These are phyloP conservation scores for Piromyces sp. DNA, from an alignment of 192 early-diverging fungal species.

Conservation along the genomic window DNA sequence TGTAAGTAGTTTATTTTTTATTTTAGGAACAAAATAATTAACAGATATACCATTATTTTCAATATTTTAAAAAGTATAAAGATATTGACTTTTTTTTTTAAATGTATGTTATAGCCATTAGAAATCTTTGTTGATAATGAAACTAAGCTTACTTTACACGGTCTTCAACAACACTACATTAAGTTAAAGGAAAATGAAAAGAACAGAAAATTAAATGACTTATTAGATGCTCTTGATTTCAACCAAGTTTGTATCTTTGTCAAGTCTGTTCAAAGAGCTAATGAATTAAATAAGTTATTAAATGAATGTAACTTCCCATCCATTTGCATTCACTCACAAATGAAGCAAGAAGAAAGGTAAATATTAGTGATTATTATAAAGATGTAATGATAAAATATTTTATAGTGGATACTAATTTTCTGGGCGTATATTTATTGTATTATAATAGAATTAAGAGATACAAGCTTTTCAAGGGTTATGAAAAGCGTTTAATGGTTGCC, in stretches of 20 bases:
- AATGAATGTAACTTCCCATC: slow-evolving; percentile 82
- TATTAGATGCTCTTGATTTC: slow-evolving; percentile 87
- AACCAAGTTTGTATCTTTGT: slow-evolving; percentile 98
- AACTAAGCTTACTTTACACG: slow-evolving; percentile 92
- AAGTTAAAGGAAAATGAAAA: slow-evolving; percentile 68
- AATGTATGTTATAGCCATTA: slow-evolving; percentile 37
- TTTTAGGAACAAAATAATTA: no score
- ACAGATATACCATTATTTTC: no score
- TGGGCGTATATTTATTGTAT: neutral
- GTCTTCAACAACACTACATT: slow-evolving; percentile 87
- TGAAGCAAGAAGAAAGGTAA: slow-evolving; percentile 79
- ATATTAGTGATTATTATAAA: no score
- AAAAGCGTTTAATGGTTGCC: slow-evolving; percentile 86
- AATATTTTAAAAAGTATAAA: neutral
- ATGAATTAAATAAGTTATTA: slow-evolving; percentile 69
- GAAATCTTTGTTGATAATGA: slow-evolving; percentile 97
- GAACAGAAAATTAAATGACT: slow-evolving; percentile 83
- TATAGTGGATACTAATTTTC: no score
- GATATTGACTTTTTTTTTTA: slow-evolving; percentile 1
- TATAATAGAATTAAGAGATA: slow-evolving; percentile 57
- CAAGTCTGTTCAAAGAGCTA: slow-evolving; percentile 72
- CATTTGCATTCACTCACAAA: slow-evolving; percentile 77
- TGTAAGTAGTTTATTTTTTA: no score
- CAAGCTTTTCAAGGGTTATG: slow-evolving; percentile 89
- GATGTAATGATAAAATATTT: no score